Base-by-base conservation (phyloP, 768 basidiomycete species). In the Suillus lakei region DNA sequence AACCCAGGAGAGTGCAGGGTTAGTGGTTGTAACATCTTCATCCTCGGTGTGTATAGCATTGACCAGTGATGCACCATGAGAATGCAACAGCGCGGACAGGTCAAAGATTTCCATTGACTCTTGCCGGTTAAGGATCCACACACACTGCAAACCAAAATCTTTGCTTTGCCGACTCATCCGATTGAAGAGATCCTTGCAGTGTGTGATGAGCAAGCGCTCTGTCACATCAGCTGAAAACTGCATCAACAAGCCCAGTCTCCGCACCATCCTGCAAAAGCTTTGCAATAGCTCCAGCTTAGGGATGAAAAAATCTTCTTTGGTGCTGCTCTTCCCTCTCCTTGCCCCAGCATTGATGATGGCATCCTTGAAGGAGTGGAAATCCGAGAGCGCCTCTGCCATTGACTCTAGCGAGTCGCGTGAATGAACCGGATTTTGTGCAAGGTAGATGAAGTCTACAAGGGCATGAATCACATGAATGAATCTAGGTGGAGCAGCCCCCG, bases 221-320 rank as follows among this genome's bases (percentile, higher is more conserved):
- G 77, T 79, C 12, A 70, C 61, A 68, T 83, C 74, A 1, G 76
- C 74, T 50, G 76, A 75, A 72, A 73, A 79, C 60, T 82, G 76
- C 6, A 74, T 72, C 9, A 76, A 56, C 18, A 65, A 70, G 0
- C 81, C 81, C 44, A 71, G 71, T 21, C 51, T 16, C 62, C 61
- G 26, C 10, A 81, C 73, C 9, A 9, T 26, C 1, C 38, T 6
- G 0, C 4, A 18, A 18, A 61, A 61, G 51, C 74, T 77, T 38
- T 79, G 78, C 21, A 80, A 60, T 30, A 78, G 71, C 60, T 80
- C 78, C 6, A 82, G 74, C 66, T 84, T 84, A 3, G 80, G 81
- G 41, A 83, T 82, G n/a, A 75, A 60, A 44, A 61, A 61, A 21
- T 74, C 43, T 39, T 76, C 76, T 3, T 70, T 63, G 9, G 41